These are phyloP conservation scores for Thraustotheca clavata DNA, from an alignment of 352 stramenopile genomes.

Conservation along the genomic window DNA sequence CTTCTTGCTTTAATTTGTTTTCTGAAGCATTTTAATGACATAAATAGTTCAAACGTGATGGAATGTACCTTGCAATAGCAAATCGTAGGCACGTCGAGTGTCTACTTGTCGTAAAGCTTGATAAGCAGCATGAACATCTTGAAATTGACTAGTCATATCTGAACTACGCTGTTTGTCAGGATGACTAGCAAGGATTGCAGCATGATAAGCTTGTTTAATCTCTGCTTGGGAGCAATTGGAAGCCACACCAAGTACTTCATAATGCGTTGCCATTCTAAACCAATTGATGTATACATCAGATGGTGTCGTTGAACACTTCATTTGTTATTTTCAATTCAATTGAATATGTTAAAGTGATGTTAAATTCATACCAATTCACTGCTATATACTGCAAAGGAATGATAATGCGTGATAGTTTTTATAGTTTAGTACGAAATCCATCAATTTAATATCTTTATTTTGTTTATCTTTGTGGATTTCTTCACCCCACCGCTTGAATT, in stretches of 20 bases:
- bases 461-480: too few species aligned
- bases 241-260: constrained; percentile 44
- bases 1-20: constrained; percentile 34
- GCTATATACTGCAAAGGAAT: too few species aligned
- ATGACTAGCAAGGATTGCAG: constrained; percentile 42
- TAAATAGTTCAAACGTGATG: constrained; percentile 11
- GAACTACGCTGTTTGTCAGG: constrained; percentile 43
- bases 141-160: constrained; percentile 25
- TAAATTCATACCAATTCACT: too few species aligned
- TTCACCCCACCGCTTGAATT: too few species aligned
- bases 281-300: too few species aligned
- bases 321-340: too few species aligned
- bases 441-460: too few species aligned
- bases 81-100: constrained; percentile 44
- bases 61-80: constrained; percentile 31
- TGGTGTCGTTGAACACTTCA: too few species aligned
- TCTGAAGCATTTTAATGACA: background rate
- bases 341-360: too few species aligned
- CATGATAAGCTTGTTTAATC: constrained; percentile 63
- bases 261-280: constrained; percentile 34
- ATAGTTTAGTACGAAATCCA: too few species aligned
- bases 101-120: constrained; percentile 45
- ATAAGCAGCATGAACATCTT: constrained; percentile 57
- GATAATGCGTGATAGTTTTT: too few species aligned
- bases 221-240: constrained; percentile 42